Conservation (phyloP, 441 rosid species). For the Gossypium lobatum region DNA sequence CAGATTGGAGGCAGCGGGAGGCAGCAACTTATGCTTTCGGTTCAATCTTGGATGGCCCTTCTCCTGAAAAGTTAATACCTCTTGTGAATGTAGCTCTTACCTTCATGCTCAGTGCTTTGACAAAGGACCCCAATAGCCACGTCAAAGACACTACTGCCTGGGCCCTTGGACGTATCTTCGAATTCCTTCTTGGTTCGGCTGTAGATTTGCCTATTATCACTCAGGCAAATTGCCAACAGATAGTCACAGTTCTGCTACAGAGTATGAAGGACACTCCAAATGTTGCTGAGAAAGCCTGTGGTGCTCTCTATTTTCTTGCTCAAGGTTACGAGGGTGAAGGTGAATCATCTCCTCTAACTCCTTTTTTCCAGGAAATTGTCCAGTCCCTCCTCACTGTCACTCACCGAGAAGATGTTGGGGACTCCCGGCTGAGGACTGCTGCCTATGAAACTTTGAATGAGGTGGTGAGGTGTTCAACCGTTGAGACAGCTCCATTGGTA, state of each 20-base stretch:
- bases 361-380: slow-evolving; percentile 61
- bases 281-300: slow-evolving; percentile 51
- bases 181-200: slow-evolving; percentile 61
- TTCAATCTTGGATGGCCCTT: slow-evolving; percentile 72
- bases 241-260: slow-evolving; percentile 56
- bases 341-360: slow-evolving; percentile 40
- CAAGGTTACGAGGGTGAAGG: slow-evolving; percentile 61
- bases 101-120: slow-evolving; percentile 55
- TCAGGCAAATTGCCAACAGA: slow-evolving; percentile 60
- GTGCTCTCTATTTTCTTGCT: slow-evolving; percentile 44
- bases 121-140: slow-evolving; percentile 39
- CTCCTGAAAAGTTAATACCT: slow-evolving; percentile 49
- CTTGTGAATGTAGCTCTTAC: slow-evolving; percentile 57
- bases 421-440: slow-evolving; percentile 60
- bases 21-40: slow-evolving; percentile 63
- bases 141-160: slow-evolving; percentile 51
- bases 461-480: slow-evolving; percentile 69
- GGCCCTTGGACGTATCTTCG: slow-evolving; percentile 74
- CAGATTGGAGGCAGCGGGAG: slow-evolving; percentile 72
- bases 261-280: slow-evolving; percentile 62
- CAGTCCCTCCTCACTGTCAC: slow-evolving; percentile 55
- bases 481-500: slow-evolving; percentile 60
- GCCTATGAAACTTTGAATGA: slow-evolving; percentile 71
- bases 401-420: slow-evolving; percentile 66
- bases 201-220: slow-evolving; percentile 50